Evolutionary conservation across 441 rosid species (phyloP).

Genomic region (Eutrema salsugineum): DNA sequence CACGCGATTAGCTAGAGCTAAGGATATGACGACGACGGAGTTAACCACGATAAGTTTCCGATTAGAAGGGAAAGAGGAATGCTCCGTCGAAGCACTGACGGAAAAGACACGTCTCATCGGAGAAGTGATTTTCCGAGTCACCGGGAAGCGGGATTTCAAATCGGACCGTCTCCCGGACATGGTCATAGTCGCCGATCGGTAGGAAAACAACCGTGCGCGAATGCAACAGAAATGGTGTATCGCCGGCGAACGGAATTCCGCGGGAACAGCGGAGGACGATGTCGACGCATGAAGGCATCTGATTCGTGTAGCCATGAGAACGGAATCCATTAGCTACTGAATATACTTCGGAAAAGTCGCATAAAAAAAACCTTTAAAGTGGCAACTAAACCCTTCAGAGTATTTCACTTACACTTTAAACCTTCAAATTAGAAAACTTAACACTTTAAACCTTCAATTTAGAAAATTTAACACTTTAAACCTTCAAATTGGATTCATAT

Average conservation of each 20-base stretch:
- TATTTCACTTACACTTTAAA: no score
- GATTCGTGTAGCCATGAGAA: conserved; percentile 16
- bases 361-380: no score
- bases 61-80: conserved; percentile 6
- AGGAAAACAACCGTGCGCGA: neutral
- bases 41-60: conserved; percentile 33
- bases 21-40: conserved; percentile 45
- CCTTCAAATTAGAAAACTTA: no score
- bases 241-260: conserved; percentile 5
- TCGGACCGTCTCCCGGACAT: conserved; percentile 8
- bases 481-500: no score
- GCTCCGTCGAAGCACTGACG: conserved; percentile 31
- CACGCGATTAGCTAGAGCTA: conserved; percentile 82
- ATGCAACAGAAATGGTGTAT: neutral
- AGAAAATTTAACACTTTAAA: no score
- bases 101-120: conserved; percentile 23
- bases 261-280: conserved; percentile 1
- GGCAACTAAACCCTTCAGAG: no score
- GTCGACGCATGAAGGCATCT: conserved; percentile 32
- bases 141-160: conserved; percentile 5
- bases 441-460: no score
- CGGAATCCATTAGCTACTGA: conserved; percentile 23
- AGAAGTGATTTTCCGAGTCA: conserved; percentile 5
- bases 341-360: no score
- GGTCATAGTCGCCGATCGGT: conserved; percentile 1